Conservation (phyloP, 139 green algal genomes). For the Chlamydomonas applanata region DNA sequence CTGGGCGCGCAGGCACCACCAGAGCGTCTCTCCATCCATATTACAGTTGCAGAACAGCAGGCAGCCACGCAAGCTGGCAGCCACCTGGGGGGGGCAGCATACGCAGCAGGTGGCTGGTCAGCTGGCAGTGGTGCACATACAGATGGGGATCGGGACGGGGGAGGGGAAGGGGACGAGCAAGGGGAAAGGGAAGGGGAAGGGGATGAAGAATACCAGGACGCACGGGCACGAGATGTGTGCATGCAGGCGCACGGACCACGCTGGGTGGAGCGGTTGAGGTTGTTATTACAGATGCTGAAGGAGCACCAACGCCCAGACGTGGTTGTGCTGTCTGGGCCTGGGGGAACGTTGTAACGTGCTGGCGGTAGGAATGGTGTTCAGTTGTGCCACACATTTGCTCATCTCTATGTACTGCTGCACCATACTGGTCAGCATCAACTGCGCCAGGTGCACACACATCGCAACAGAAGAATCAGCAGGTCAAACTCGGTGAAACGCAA, state of each 20-base stretch:
- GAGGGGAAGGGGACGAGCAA: background rate
- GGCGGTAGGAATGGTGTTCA: background rate
- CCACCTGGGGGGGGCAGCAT: background rate
- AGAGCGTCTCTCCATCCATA: slow-evolving; percentile 38
- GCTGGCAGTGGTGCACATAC: background rate
- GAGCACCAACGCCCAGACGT: no score
- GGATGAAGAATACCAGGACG: background rate
- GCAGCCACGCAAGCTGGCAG: background rate
- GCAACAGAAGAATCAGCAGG: no score
- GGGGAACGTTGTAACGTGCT: no score
- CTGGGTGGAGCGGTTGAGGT: background rate
- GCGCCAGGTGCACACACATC: no score
- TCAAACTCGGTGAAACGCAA: no score
- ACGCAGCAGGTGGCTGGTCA: no score
- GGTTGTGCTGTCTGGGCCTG: no score
- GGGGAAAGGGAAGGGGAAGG: no score
- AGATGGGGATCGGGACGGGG: background rate
- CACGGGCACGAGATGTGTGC: background rate
- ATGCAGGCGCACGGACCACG: background rate
- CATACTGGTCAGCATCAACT: no score
- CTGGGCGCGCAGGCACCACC: slow-evolving; percentile 35
- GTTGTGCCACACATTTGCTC: background rate
- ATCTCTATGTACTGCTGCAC: no score
- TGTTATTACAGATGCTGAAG: background rate
- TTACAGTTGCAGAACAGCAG: slow-evolving; percentile 28